Conservation (phyloP, 768 basidiomycete genomes). For the Boletus eberwhitei region DNA sequence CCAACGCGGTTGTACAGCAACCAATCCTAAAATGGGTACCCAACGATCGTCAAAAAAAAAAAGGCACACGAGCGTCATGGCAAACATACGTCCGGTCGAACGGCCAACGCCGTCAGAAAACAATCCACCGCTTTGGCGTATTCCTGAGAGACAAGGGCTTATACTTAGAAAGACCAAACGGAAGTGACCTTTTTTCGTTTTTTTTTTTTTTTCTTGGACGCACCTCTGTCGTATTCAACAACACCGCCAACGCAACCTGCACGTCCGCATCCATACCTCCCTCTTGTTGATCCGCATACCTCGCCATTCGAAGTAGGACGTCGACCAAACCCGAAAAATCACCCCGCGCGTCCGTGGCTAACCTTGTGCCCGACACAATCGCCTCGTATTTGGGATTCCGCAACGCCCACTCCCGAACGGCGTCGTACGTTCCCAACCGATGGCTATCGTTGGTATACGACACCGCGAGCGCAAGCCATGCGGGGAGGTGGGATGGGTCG, state of each 20-base stretch:
- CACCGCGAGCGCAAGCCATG: slow-evolving; percentile 90
- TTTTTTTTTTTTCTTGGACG: slow-evolving; percentile 7
- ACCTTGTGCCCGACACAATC: slow-evolving; percentile 39
- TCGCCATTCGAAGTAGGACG: slow-evolving; percentile 80
- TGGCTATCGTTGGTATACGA: slow-evolving; percentile 89
- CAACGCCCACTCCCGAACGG: slow-evolving; percentile 82
- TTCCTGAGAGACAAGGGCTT: slow-evolving; percentile 49
- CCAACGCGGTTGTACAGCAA: slow-evolving; percentile 90
- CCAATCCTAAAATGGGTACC: slow-evolving; percentile 63
- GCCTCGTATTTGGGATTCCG: slow-evolving; percentile 52
- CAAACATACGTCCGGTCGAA: slow-evolving; percentile 73
- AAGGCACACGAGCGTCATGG: neutral
- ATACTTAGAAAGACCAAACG: neutral
- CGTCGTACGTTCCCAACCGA: slow-evolving; percentile 65
- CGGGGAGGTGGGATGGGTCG: slow-evolving; percentile 67
- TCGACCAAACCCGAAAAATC: slow-evolving; percentile 56
- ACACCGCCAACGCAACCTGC: slow-evolving; percentile 89
- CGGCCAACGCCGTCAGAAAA: slow-evolving; percentile 82
- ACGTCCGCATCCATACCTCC: slow-evolving; percentile 86
- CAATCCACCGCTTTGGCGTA: slow-evolving; percentile 92
- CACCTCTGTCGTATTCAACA: slow-evolving; percentile 91
- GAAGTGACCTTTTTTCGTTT: neutral
- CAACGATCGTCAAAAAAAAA: slow-evolving; percentile 3
- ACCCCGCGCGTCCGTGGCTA: slow-evolving; percentile 24
- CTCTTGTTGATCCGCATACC: slow-evolving; percentile 41